phyloP scores from a whole-genome alignment of 2,329 filamentous ascomycete species.

The Microdochium paspali region DNA sequence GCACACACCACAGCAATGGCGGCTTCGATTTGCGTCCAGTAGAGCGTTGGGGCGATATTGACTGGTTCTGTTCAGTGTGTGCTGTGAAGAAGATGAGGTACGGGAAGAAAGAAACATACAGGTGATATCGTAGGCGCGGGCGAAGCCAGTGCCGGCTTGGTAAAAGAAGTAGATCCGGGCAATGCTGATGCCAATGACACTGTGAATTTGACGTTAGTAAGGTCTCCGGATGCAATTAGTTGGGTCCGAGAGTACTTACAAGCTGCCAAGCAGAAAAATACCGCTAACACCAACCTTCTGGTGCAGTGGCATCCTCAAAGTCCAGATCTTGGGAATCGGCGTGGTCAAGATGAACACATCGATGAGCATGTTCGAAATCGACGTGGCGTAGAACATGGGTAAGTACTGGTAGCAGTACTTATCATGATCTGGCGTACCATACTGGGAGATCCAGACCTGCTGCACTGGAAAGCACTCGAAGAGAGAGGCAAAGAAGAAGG shows the following conservation, averaged over 20 bases:
- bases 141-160: background rate
- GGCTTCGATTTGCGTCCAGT: constrained; percentile 3
- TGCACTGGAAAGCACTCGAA: constrained; percentile 2
- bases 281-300: constrained; percentile 4
- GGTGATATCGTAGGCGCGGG: background rate
- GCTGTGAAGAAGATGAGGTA: background rate
- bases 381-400: constrained; percentile 3
- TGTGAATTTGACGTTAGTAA: background rate
- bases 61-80: background rate
- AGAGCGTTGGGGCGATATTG: constrained; percentile 1
- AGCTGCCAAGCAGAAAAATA: constrained; percentile 3
- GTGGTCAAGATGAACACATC: constrained; percentile 2
- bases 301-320: background rate
- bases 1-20: constrained; percentile 3
- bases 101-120: background rate
- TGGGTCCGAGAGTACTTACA: constrained; percentile 2
- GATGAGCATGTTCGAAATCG: constrained; percentile 4
- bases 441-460: background rate
- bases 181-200: constrained; percentile 2
- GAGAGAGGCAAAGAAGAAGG: constrained; percentile 5
- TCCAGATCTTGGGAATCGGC: constrained; percentile 2
- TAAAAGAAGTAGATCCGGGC: constrained; percentile 4
- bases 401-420: constrained; percentile 2
- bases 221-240: background rate
- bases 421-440: background rate